phyloP scores from a whole-genome alignment of 495 filamentous ascomycete genomes.

The Hapsidospora chrysogenum region DNA sequence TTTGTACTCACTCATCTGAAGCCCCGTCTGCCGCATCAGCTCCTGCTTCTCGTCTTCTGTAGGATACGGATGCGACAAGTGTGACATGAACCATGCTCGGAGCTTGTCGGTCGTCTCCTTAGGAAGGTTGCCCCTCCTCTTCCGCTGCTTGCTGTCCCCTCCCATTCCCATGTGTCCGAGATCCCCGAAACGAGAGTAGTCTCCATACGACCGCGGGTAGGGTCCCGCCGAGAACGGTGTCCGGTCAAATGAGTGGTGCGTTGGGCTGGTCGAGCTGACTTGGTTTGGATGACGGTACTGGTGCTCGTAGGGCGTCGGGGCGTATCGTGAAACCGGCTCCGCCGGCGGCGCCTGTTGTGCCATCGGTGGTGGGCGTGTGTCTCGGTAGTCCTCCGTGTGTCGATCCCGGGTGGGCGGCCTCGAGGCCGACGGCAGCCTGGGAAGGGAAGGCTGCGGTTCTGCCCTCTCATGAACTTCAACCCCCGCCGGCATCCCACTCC shows the following conservation, averaged over 20 bases:
- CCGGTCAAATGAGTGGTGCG: slow-evolving; percentile 13
- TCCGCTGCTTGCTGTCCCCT: slow-evolving; percentile 40
- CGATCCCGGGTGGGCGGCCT: not conserved
- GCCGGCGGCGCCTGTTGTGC: slow-evolving; percentile 8
- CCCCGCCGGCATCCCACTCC: not conserved
- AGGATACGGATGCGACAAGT: slow-evolving; percentile 72
- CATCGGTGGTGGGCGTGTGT: slow-evolving; percentile 9
- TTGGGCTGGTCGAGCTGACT: slow-evolving; percentile 11
- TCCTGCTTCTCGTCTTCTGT: slow-evolving; percentile 82
- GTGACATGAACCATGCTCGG: slow-evolving; percentile 61
- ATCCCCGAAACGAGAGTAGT: slow-evolving; percentile 13
- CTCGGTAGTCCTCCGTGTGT: slow-evolving; percentile 9
- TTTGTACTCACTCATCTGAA: slow-evolving; percentile 61
- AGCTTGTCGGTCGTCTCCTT: slow-evolving; percentile 73
- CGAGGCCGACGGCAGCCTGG: no score
- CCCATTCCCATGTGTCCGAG: slow-evolving; percentile 10
- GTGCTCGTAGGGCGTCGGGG: slow-evolving; percentile 12
- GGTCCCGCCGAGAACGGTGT: slow-evolving; percentile 15
- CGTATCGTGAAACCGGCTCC: slow-evolving; percentile 8
- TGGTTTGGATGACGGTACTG: slow-evolving; percentile 19
- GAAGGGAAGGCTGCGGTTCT: no score
- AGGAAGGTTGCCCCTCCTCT: slow-evolving; percentile 60
- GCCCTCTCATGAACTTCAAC: not conserved
- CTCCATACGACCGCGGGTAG: slow-evolving; percentile 12
- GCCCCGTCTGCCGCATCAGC: slow-evolving; percentile 55